phyloP scores from a whole-genome alignment of 1,284 basidiomycete genomes.

The Puccinia hordei region DNA sequence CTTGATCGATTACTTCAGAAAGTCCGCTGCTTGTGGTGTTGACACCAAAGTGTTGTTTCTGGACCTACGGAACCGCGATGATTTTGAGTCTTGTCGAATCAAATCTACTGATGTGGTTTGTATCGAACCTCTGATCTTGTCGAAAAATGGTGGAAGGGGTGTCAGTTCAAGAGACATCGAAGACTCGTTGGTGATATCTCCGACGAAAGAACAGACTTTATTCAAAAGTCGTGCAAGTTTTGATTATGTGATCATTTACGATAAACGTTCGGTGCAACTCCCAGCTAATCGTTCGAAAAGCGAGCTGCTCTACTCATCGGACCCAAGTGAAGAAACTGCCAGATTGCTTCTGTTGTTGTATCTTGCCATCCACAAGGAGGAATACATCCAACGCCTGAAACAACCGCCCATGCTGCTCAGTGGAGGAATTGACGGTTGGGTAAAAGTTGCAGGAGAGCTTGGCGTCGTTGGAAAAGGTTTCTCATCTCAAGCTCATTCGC shows the following conservation, averaged over 20 bases:
- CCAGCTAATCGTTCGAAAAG: conserved; percentile 51
- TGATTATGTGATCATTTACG: conserved; percentile 87
- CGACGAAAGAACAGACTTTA: conserved; percentile 69
- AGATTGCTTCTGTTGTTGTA: conserved; percentile 69
- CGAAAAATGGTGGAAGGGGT: conserved; percentile 70
- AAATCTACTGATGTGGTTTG: conserved; percentile 73
- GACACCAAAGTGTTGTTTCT: conserved; percentile 71
- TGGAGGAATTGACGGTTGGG: conserved; percentile 85
- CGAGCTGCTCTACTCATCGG: conserved; percentile 47
- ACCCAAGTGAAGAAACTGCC: conserved; percentile 54
- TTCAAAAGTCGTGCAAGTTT: conserved; percentile 82
- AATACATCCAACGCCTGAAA: conserved; percentile 73
- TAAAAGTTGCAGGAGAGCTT: conserved; percentile 66
- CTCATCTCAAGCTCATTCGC: conserved; percentile 52
- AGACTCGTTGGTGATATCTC: conserved; percentile 72
- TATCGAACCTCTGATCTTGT: conserved; percentile 77
- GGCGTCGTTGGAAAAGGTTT: conserved; percentile 61
- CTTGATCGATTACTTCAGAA: conserved; percentile 46
- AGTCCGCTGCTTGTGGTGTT: conserved; percentile 15
- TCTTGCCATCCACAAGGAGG: conserved; percentile 71
- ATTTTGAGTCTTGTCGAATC: conserved; percentile 76
- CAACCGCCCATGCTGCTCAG: conserved; percentile 78
- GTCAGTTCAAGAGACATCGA: conserved; percentile 72
- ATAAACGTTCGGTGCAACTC: conserved; percentile 70
- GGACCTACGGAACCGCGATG: conserved; percentile 76